A percentile compares a stretch with the other conserved stretches of the same genome.
phyloP scores from a whole-genome alignment of 176 grass and related monocot species.

The Oryza rufipogon region DNA sequence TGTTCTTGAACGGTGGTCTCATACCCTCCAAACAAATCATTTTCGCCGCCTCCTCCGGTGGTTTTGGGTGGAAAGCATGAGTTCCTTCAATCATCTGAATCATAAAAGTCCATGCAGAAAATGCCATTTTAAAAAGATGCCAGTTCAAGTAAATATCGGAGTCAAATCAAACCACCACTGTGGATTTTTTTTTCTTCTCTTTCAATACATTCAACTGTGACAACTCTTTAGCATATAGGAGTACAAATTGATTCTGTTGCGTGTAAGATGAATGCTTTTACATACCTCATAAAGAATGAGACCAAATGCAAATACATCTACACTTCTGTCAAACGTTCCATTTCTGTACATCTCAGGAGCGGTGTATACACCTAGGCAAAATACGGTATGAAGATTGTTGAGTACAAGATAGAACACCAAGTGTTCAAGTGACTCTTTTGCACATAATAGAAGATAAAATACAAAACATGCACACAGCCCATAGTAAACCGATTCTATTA shows the following conservation, averaged over 20 bases:
- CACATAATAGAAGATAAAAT: neutral
- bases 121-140: neutral
- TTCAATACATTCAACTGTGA: neutral
- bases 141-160: neutral
- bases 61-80: constrained; percentile 63
- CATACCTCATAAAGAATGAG: constrained; percentile 93
- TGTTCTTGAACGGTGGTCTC: constrained; percentile 85
- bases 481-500: neutral
- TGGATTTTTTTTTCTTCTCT: neutral
- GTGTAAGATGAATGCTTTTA: constrained; percentile 17
- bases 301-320: constrained; percentile 88
- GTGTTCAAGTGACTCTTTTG: neutral
- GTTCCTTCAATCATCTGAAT: constrained; percentile 94
- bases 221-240: neutral
- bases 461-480: neutral
- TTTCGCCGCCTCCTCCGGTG: constrained; percentile 59
- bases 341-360: constrained; percentile 92
- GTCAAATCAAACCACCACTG: neutral
- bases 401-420: neutral
- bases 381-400: constrained; percentile 8
- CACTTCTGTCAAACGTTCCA: constrained; percentile 79
- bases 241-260: neutral
- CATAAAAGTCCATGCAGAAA: constrained; percentile 16
- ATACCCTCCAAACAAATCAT: constrained; percentile 79
- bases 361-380: constrained; percentile 63